A percentile compares a stretch with the other conserved stretches of the same genome.
phyloP scores from a whole-genome alignment of 345 rosid species.

The Camelina sativa region DNA sequence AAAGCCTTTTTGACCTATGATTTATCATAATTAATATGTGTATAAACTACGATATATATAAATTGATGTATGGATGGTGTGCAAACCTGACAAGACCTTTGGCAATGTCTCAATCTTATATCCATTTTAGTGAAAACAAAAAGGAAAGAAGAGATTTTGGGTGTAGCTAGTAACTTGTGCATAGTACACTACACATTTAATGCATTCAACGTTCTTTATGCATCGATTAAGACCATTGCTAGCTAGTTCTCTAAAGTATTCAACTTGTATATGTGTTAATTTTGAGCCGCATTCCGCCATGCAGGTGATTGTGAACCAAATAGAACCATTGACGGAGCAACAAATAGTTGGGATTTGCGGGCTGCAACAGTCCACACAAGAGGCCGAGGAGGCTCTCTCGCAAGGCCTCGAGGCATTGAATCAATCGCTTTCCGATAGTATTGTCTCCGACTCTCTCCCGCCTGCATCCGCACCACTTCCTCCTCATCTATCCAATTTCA shows the following conservation, averaged over 20 bases:
- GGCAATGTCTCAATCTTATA: constrained; percentile 43
- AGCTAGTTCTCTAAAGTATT: not conserved
- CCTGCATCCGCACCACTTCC: constrained; percentile 72
- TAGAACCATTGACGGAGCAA: constrained; percentile 89
- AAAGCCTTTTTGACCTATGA: not conserved
- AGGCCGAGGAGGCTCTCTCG: constrained; percentile 88
- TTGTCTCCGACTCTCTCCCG: constrained; percentile 75
- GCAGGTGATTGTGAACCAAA: constrained; percentile 69
- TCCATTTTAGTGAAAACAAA: constrained; percentile 41
- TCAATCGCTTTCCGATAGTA: constrained; percentile 84
- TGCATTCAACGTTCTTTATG: constrained; percentile 39
- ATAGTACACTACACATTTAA: constrained; percentile 39
- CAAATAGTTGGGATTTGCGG: constrained; percentile 89
- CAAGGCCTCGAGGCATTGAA: constrained; percentile 86
- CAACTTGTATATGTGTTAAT: constrained; percentile 2
- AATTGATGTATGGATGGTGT: constrained; percentile 15
- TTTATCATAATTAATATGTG: not conserved
- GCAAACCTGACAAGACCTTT: constrained; percentile 33
- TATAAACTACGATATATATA: not conserved
- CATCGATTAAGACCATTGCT: constrained; percentile 9
- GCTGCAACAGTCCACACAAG: constrained; percentile 87
- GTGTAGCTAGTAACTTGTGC: constrained; percentile 43
- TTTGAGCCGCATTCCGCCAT: constrained; percentile 35
- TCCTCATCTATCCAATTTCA: constrained; percentile 87
- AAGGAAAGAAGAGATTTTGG: constrained; percentile 38